Conservation (phyloP, 148 eudicot species). For the Suaeda aralocaspica region DNA sequence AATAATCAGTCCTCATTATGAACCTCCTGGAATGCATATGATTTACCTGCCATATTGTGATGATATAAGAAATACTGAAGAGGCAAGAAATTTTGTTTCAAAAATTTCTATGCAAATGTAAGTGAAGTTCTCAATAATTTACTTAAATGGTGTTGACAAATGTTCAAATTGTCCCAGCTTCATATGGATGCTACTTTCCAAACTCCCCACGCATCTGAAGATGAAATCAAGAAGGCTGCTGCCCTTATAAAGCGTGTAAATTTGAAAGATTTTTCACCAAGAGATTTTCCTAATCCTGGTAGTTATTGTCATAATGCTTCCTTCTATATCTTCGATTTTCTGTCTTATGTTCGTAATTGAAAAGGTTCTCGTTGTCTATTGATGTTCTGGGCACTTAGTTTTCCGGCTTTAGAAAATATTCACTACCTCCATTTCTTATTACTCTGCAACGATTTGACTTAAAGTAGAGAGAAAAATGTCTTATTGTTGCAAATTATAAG, state of each 20-base stretch:
- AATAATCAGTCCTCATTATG: slow-evolving; percentile 61
- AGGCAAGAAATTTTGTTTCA: slow-evolving; percentile 37
- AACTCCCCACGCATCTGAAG: slow-evolving; percentile 62
- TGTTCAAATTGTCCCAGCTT: slow-evolving; percentile 37
- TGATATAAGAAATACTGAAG: slow-evolving; percentile 83
- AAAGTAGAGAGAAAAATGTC: too few relatives aligned
- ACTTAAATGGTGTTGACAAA: slow-evolving; percentile 5
- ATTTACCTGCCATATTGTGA: slow-evolving; percentile 91
- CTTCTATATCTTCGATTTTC: neutral
- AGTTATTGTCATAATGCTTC: slow-evolving; percentile 14
- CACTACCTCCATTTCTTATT: too few relatives aligned
- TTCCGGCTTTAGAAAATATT: neutral
- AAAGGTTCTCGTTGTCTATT: neutral
- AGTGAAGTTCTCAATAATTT: neutral
- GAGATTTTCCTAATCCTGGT: slow-evolving; percentile 98
- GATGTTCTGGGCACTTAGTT: neutral
- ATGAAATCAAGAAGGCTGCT: slow-evolving; percentile 68
- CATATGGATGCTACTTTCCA: slow-evolving; percentile 38
- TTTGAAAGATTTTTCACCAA: slow-evolving; percentile 77
- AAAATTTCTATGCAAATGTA: neutral
- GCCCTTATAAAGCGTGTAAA: slow-evolving; percentile 67
- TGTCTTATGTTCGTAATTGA: neutral
- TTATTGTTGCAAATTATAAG: too few relatives aligned
- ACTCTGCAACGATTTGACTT: too few relatives aligned
- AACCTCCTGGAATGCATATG: slow-evolving; percentile 99